These are phyloP conservation scores for Sarcodon sp. DNA, from an alignment of 768 basidiomycete genomes.

Conservation along the genomic window DNA sequence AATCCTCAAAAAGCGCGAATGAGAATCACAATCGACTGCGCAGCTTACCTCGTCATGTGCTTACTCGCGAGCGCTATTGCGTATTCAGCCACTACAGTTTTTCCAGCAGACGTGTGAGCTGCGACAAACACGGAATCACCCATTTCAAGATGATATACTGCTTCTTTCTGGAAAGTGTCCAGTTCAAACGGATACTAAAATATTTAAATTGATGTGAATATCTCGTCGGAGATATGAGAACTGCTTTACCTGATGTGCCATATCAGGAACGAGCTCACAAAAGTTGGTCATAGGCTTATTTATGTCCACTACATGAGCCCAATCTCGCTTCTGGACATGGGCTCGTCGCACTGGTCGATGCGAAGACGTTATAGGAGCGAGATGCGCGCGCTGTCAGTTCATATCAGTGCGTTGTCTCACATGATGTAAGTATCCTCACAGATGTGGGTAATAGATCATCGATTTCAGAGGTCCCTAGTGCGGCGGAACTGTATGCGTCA, in stretches of 20 bases:
- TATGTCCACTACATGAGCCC: conserved; percentile 96
- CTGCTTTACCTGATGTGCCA: conserved; percentile 74
- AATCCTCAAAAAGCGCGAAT: not conserved
- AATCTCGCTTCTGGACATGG: conserved; percentile 72
- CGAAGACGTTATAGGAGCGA: conserved; percentile 36
- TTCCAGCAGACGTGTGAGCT: conserved; percentile 98
- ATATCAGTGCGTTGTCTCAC: not conserved
- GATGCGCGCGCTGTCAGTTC: conserved; percentile 33
- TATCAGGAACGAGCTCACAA: conserved; percentile 85
- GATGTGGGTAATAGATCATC: conserved; percentile 55
- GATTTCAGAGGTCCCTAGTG: conserved; percentile 32
- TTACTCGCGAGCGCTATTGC: conserved; percentile 94
- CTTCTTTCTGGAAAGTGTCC: conserved; percentile 98
- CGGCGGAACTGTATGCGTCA: not conserved
- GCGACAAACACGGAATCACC: conserved; percentile 99
- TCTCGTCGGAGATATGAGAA: not conserved
- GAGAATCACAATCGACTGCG: not conserved
- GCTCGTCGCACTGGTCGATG: conserved; percentile 28
- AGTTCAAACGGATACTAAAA: conserved; percentile 94
- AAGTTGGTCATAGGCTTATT: conserved; percentile 85
- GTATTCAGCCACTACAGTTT: conserved; percentile 98
- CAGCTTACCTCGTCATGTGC: conserved; percentile 89
- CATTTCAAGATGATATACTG: conserved; percentile 93
- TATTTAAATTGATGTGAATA: not conserved
- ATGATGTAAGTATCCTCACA: conserved; percentile 9